Evolutionary conservation across 2,329 filamentous ascomycete species (phyloP), one percentile per base, ranked within the genome.

Genomic region (Emergomyces pasteurianus): DNA sequence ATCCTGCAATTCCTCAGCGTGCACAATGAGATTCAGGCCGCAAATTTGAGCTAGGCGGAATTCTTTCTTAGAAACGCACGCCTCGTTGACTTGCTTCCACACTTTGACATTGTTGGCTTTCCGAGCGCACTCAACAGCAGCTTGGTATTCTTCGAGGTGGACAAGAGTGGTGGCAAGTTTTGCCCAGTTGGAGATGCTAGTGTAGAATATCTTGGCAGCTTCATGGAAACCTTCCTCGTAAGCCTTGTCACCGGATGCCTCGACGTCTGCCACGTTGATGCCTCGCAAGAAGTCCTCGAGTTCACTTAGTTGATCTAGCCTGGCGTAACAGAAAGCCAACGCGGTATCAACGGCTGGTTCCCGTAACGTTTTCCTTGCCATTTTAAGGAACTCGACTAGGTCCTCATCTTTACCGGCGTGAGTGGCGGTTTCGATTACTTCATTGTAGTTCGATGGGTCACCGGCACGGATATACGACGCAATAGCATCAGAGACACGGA

Each of bases 101-200:
- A 99, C 94, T 80, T 95, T 96, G 77, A 96, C 92, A 76, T 90
- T 97, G 81, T 97, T 99, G 69, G 94, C 94, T 79, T 99, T 97
- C 74, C 94, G 89, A 31, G 95, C 94, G 71, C 91, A 96, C 74
- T 99, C 94, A 49, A 99, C 94, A 53, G 94, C 94, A 68, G 90
- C 90, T 77, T 99, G 95, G 79, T 99, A 97, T 68, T 99, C 94
- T 66, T 87, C 88, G 7, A 99, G 85, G 74, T 97, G 91, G n/a
- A 99, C 94, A 63, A 97, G 84, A 12, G 94, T 99, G 12, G 94
- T 97, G 16, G 94, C 92, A 69, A 99, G 86, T 81, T 99, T 99
- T 60, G 92, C 92, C 94, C 94, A 99, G 83, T 99, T 99, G 60
- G 94, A 99, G 73, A 99, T 95, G 79, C 90, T 97, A 60, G 86